These are phyloP conservation scores for Ormosia semicastrata DNA, from an alignment of 306 rosid genomes.

Conservation along the genomic window DNA sequence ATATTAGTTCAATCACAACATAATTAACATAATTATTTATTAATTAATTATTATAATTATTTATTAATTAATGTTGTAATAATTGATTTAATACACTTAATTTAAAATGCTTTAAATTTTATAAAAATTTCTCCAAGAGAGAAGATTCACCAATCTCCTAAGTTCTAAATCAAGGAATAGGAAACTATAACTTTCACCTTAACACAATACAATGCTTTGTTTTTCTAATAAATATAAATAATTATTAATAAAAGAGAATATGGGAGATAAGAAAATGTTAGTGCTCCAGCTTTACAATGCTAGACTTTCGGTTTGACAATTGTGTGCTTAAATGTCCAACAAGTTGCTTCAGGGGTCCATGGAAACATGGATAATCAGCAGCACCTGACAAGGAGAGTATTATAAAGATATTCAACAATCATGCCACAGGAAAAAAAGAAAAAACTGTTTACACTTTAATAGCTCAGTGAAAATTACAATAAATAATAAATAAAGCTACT, in stretches of 20 bases:
- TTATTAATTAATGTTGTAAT: no score
- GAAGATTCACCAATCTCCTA: conserved; percentile 13
- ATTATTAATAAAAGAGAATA: background rate
- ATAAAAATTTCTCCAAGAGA: background rate
- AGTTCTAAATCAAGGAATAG: background rate
- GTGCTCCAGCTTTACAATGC: conserved; percentile 92
- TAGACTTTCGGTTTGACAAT: conserved; percentile 96
- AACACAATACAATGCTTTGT: background rate
- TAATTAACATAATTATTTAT: no score
- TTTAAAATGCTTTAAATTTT: no score
- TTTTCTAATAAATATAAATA: background rate
- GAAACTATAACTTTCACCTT: conserved; percentile 10
- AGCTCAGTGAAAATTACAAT: conserved; percentile 1
- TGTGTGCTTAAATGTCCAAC: conserved; percentile 89
- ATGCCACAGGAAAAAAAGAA: background rate
- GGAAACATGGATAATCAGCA: conserved; percentile 84
- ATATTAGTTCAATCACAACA: no score
- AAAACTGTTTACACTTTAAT: background rate
- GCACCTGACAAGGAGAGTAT: conserved; percentile 63
- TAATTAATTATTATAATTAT: no score
- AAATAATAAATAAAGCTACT: conserved; percentile 1
- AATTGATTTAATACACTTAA: no score
- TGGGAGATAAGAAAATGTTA: conserved; percentile 8
- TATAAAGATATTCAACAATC: conserved; percentile 14
- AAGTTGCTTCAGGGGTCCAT: conserved; percentile 93